Base-by-base conservation (phyloP, 1,284 basidiomycete genomes). In the Pseudozyma sp. region DNA sequence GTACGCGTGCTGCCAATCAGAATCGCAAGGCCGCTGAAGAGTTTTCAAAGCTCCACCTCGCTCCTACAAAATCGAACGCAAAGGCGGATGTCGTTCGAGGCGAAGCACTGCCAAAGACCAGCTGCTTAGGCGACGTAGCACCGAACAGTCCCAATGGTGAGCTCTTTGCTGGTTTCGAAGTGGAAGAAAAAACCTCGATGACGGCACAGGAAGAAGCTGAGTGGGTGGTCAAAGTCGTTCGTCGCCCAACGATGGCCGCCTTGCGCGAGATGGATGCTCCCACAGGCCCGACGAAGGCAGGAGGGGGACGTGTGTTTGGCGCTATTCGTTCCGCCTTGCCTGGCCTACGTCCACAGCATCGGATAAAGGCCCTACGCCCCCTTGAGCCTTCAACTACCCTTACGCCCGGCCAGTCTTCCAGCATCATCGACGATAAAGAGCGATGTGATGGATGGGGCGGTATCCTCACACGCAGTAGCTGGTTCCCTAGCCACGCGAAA, bases 391-490 rank as follows among this genome's bases (percentile, higher is more conserved):
- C 31, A n/a, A 44, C 10, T n/a, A 34, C 5, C 5, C 12, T 14
- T 11, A 21, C 1, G 25, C 25, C 25, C 25, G 25, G 25, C 25
- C 25, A 31, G 25, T 31, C 25, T 31, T 31, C 25, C 25, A 31
- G 25, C 25, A 31, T 31, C 25, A 31, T 31, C 10, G 52, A 35
- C 1, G 55, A 61, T 9, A 36, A 48, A 19, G 62, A 67, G 5
- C 40, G 59, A 18, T 45, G 72, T 2, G 72, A 75, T 50, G 72
- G 72, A 1, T 75, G 72, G 72, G 72, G 72, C 10, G 72, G 72
- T 0, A 21, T 74, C 7, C 11, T 75, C 14, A 70, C 63, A 1
- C 34, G 72, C 0, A 18, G 18, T 4, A 75, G 72, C 35, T 75
- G 72, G 72, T 75, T 75, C 49, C 59, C 59, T 1, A 21, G 14